Evolutionary conservation across 495 filamentous ascomycete species (phyloP).

Genomic region (Tricharina praecox): DNA sequence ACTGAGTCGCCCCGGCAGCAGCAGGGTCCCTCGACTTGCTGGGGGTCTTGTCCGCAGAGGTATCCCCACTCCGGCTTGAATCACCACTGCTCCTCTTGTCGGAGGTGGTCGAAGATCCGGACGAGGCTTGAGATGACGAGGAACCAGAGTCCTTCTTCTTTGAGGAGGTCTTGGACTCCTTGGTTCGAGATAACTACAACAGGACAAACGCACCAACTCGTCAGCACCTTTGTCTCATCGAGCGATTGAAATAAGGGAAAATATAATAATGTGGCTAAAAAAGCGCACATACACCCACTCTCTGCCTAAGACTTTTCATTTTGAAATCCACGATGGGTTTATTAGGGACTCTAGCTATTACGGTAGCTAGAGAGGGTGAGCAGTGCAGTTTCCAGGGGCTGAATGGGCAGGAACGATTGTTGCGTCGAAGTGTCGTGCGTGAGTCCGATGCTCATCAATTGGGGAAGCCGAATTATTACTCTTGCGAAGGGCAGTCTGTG

Average conservation of each 20-base stretch:
- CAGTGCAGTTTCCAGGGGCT: conserved; percentile 5
- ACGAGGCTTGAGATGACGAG: conserved; percentile 47
- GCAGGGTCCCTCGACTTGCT: conserved; percentile 29
- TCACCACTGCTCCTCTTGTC: conserved; percentile 55
- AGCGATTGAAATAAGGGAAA: conserved; percentile 16
- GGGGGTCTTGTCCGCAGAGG: conserved; percentile 45
- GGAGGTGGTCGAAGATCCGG: conserved; percentile 65
- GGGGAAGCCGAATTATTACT: neutral
- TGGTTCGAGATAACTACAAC: conserved; percentile 80
- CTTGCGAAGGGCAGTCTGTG: too few species aligned
- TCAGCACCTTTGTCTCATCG: conserved; percentile 21
- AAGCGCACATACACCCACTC: conserved; percentile 51
- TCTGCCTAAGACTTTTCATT: conserved; percentile 97
- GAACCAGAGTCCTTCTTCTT: conserved; percentile 77
- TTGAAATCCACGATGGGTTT: conserved; percentile 29
- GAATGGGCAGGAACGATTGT: neutral
- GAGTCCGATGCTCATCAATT: conserved; percentile 3
- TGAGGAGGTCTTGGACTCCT: conserved; percentile 74
- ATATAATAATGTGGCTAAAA: conserved; percentile 16
- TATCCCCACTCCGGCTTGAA: conserved; percentile 49
- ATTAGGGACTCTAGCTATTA: conserved; percentile 5
- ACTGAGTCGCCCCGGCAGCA: conserved; percentile 31
- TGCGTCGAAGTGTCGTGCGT: neutral
- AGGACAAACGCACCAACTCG: conserved; percentile 16
- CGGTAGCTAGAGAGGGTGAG: conserved; percentile 1